Conservation (phyloP, 805 yeast genomes). For the Wickerhamomyces canadensis region DNA sequence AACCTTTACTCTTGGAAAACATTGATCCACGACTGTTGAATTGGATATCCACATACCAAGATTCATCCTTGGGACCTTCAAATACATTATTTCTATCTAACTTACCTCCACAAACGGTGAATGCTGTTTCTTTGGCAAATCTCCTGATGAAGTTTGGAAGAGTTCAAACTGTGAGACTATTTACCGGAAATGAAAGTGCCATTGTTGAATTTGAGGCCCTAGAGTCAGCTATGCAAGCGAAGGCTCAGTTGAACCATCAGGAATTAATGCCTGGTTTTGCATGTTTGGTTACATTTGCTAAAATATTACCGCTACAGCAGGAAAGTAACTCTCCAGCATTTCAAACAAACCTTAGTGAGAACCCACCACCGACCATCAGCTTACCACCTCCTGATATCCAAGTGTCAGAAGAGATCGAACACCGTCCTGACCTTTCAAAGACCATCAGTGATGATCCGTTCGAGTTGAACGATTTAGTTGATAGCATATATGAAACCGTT, state of each 20-base stretch:
- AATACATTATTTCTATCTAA: slow-evolving; percentile 74
- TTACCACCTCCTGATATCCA: slow-evolving; percentile 11
- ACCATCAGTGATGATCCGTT: slow-evolving; percentile 18
- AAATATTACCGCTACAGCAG: slow-evolving; percentile 38
- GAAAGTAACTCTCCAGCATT: background rate
- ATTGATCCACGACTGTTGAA: slow-evolving; percentile 52
- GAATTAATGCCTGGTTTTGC: slow-evolving; percentile 77
- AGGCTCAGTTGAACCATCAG: slow-evolving; percentile 71
- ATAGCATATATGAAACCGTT: slow-evolving; percentile 26
- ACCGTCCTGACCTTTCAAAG: slow-evolving; percentile 4
- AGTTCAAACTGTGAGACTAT: slow-evolving; percentile 53
- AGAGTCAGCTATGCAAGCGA: slow-evolving; percentile 76
- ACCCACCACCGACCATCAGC: background rate
- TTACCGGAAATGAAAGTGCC: slow-evolving; percentile 45
- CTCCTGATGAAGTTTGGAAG: slow-evolving; percentile 59
- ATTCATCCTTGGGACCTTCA: slow-evolving; percentile 68
- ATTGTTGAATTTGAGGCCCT: slow-evolving; percentile 67
- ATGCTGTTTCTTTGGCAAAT: slow-evolving; percentile 53
- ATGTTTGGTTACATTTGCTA: slow-evolving; percentile 81
- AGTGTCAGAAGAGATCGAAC: slow-evolving; percentile 4
- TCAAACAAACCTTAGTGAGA: background rate
- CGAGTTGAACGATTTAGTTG: slow-evolving; percentile 20
- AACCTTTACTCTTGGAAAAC: slow-evolving; percentile 43
- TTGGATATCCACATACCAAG: slow-evolving; percentile 68
- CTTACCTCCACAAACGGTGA: slow-evolving; percentile 53